A percentile compares a stretch with the other conserved stretches of the same genome.
Conservation (phyloP, 1,284 basidiomycete genomes). For the Fomitopsis palustris region DNA sequence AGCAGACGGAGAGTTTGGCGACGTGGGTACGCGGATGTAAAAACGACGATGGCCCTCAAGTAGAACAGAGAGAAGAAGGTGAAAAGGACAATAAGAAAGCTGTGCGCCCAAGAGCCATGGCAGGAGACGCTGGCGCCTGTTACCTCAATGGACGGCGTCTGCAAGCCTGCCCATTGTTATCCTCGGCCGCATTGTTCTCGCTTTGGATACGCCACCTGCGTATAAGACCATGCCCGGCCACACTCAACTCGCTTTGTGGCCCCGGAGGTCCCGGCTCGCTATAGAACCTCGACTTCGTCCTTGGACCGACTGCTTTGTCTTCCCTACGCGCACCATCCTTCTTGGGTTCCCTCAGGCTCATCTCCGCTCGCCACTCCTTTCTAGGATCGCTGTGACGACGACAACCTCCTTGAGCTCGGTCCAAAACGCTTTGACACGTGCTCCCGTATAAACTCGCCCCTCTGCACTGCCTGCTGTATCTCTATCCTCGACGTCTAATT, state of each 20-base stretch:
- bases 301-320: background rate
- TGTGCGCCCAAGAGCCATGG: background rate
- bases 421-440: background rate
- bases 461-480: background rate
- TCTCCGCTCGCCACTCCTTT: constrained; percentile 1
- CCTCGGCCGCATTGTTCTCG: constrained; percentile 9
- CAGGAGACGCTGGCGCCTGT: background rate
- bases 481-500: constrained; percentile 7
- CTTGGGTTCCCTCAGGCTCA: background rate
- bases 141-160: constrained; percentile 2
- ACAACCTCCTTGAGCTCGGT: background rate
- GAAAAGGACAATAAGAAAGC: background rate
- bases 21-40: no score
- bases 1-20: no score
- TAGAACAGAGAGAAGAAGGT: no score
- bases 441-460: background rate
- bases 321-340: background rate
- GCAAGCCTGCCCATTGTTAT: constrained; percentile 18
- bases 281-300: constrained; percentile 11
- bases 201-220: background rate
- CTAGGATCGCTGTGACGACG: background rate
- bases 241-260: constrained; percentile 14
- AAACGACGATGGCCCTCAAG: no score
- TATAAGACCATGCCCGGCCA: constrained; percentile 14
- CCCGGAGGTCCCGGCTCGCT: constrained; percentile 23